Evolutionary conservation across 768 basidiomycete genomes (phyloP), one percentile per base, ranked within the genome.

Genomic region (Kwoniella mangroviensis): DNA sequence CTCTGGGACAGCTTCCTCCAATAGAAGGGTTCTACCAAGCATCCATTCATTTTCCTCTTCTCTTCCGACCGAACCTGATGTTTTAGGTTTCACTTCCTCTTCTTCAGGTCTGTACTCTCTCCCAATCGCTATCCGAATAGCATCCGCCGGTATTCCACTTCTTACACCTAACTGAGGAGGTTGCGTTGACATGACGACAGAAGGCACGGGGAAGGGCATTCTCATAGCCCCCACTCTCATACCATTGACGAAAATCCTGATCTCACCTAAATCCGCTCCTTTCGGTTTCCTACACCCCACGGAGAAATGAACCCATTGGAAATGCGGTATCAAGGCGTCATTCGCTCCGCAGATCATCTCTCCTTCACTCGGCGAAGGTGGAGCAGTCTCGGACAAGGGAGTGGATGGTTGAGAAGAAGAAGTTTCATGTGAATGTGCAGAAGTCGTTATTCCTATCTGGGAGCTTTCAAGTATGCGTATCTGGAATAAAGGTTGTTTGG

Each of bases 391-490:
- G 5, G 63, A 42, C 13, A 41, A 19, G n/a, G 66, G 59, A 24
- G 58, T 57, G 11, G 54, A 41, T 24, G 65, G 42, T 19, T 49
- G 45, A 19, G 58, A 17, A 3, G 68, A 51, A 49, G 62, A 56
- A 22, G 40, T 41, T 24, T 65, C 65, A 19, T 66, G 24, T 4
- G 68, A n/a, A 55, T 72, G 63, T 4, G 67, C 70, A 15, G 73
- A 71, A 7, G 74, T 71, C 10, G 62, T 68, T 34, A 83, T 67
- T 0, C 73, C 79, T 26, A 83, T 80, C 49, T 80, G 79, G 4
- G 82, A 81, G 45, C 80, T 81, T 26, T 81, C 80, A 28, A 83
- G 68, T 19, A 83, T 75, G 28, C 79, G 72, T 26, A 83, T 65
- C 13, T 75, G 72, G 65, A 82, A 66, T 12, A 83, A 60, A 5